Evolutionary conservation across 352 stramenopile species (phyloP), one percentile per base, ranked within the genome.

Genomic region (Phytopythium oedochilum): DNA sequence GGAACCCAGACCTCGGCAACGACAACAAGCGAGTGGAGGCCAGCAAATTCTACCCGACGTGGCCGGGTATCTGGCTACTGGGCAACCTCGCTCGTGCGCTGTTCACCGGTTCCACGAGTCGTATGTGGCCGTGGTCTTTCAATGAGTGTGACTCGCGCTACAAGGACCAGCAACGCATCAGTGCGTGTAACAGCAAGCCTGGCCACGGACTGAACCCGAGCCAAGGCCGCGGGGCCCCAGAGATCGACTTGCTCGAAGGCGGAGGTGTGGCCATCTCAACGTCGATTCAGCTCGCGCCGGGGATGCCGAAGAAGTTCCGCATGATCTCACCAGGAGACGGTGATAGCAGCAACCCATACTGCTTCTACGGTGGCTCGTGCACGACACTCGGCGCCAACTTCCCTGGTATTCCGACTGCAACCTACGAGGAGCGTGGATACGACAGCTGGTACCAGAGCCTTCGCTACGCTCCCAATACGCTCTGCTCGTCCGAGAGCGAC

Each of bases 11-110:
- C 36, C 32, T 83, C 26, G 67, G 84, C 39, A 75, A 70, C n/a
- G 36, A 56, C 9, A 61, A 70, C 3, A 29, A n/a, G 2, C 68
- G 69, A 11, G 75, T 83, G 3, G 58, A 70, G 22, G 65, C 63
- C 5, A 58, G 42, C 14, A 63, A n/a, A 10, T 89, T 73, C 58
- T 88, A 89, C 55, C 77, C 76, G n/a, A 87, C 76, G 17, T 98
- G 94, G 94, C 94, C 95, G 3, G 96, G 93, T n/a, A 89, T 98
- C 67, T 99, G 96, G 96, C 64, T 99, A 20, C 53, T 99, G 23
- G 96, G 96, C 3, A 98, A 98, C 69, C 72, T 98, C n/a, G 94
- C 91, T 8, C 62, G 96, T 46, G 92, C 94, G 9, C 94, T 97
- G 0, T 99, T 98, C 62, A 92, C 96, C 12, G 73, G 69, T 1